Evolutionary conservation across 2,329 filamentous ascomycete species (phyloP), one percentile per base, ranked within the genome.

Genomic region (Davidsoniella eucalypti): DNA sequence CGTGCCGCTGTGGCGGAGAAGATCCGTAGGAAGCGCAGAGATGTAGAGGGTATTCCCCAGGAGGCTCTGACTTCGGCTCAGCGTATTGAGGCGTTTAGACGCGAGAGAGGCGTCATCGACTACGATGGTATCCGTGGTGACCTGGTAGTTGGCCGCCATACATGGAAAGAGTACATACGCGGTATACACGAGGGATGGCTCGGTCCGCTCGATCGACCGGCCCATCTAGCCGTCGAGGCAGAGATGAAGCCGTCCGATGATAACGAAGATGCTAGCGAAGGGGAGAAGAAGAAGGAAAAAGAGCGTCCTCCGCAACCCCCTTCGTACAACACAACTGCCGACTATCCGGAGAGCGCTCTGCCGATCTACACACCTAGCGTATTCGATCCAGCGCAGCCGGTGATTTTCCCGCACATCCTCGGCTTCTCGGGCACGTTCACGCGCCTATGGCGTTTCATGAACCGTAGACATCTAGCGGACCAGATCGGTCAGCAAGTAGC

Each of bases 121-220:
- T 90, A 82, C 60, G 71, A 80, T 3, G 88, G 85, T 8, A 70
- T 82, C 18, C 75, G 75, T 55, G 92, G 92, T 42, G 90, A 96
- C 61, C 72, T 98, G 47, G 79, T 96, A 16, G 78, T 98, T 58
- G 92, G 92, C 10, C 72, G 90, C 51, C 84, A 95, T 62, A 82
- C 90, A 8, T 98, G 92, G 92, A 98, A 95, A 67, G 92, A 98
- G 66, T 98, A 96, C 63, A 70, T 96, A 21, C 75, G 88, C 52
- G 92, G 92, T 43, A 61, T 96, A 56, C 92, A 98, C 62, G 92
- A 98, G 66, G 92, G 92, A 51, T 98, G 92, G 90, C 68, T 98
- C 21, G 90, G 92, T 0, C 87, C 92, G 6, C 68, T 94, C 41
- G 76, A 82, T 53, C 65, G 78, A 51, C 82, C 83, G 1, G 59